A percentile compares a stretch with the other conserved stretches of the same genome.
These are phyloP conservation scores for Chrysoporthe cubensis DNA, from an alignment of 2,329 filamentous ascomycete species.

Conservation along the genomic window DNA sequence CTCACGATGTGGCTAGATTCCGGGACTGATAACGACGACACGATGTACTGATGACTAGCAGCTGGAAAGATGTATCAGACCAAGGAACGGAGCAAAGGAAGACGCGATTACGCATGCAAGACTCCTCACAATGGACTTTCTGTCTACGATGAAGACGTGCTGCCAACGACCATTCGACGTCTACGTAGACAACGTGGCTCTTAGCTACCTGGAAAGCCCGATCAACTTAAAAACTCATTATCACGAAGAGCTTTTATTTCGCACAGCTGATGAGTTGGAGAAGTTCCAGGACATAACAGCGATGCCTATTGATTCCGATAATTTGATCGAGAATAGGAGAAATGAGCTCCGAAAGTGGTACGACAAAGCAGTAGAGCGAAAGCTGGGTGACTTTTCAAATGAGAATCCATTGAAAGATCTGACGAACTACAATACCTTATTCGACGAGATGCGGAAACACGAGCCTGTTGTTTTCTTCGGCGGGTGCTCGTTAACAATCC, in stretches of 20 bases:
- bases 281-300: constrained; percentile 17
- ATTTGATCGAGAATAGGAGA: neutral
- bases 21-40: neutral
- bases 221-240: constrained; percentile 29
- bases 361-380: constrained; percentile 18
- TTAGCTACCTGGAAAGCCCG: constrained; percentile 18
- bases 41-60: constrained; percentile 3
- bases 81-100: constrained; percentile 2
- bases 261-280: constrained; percentile 20
- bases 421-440: constrained; percentile 13
- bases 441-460: constrained; percentile 20
- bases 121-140: constrained; percentile 25
- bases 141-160: constrained; percentile 20
- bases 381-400: constrained; percentile 19
- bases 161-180: constrained; percentile 17
- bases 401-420: constrained; percentile 12
- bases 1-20: neutral
- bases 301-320: neutral
- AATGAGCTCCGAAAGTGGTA: constrained; percentile 23
- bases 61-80: constrained; percentile 25
- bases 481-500: constrained; percentile 26
- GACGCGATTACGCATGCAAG: constrained; percentile 24
- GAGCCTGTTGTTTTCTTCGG: constrained; percentile 25
- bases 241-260: constrained; percentile 28
- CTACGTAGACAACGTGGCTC: constrained; percentile 20